Conservation (phyloP, 345 rosid species). For the Orychophragmus violaceus region DNA sequence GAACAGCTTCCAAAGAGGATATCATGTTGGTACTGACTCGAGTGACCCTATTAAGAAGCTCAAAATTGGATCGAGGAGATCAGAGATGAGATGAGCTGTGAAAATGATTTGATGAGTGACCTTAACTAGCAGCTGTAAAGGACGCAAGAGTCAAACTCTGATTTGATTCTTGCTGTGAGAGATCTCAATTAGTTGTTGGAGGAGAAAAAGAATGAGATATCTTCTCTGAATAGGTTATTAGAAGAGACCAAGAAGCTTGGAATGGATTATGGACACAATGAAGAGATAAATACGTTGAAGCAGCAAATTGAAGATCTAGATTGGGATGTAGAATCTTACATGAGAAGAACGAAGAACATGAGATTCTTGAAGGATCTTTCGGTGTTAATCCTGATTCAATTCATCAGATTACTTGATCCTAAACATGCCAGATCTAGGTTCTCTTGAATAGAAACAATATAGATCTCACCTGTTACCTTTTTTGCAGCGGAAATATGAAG, state of each 20-base stretch:
- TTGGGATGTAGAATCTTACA: conserved; percentile 53
- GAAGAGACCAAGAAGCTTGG: conserved; percentile 32
- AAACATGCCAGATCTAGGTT: too few species aligned
- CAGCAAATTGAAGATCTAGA: conserved; percentile 48
- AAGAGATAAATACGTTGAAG: conserved; percentile 42
- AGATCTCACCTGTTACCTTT: too few species aligned
- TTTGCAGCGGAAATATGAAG: too few species aligned
- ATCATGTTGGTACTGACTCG: conserved; percentile 36
- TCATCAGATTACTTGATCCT: too few species aligned
- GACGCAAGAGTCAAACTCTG: conserved; percentile 80
- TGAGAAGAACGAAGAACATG: conserved; percentile 60
- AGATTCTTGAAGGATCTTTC: too few species aligned
- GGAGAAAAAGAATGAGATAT: conserved; percentile 47
- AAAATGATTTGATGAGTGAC: conserved; percentile 56
- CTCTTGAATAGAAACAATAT: too few species aligned
- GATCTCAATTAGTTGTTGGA: conserved; percentile 74
- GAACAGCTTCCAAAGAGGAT: conserved; percentile 46
- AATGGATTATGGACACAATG: conserved; percentile 22
- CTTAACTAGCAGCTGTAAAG: conserved; percentile 78
- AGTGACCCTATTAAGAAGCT: conserved; percentile 53
- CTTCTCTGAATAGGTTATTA: conserved; percentile 36
- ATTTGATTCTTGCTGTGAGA: conserved; percentile 70
- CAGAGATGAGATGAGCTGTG: conserved; percentile 63
- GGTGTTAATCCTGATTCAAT: too few species aligned
- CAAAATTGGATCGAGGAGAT: conserved; percentile 57